These are phyloP conservation scores for Fusarium sp. DNA, from an alignment of 2,329 filamentous ascomycete species.

Conservation along the genomic window DNA sequence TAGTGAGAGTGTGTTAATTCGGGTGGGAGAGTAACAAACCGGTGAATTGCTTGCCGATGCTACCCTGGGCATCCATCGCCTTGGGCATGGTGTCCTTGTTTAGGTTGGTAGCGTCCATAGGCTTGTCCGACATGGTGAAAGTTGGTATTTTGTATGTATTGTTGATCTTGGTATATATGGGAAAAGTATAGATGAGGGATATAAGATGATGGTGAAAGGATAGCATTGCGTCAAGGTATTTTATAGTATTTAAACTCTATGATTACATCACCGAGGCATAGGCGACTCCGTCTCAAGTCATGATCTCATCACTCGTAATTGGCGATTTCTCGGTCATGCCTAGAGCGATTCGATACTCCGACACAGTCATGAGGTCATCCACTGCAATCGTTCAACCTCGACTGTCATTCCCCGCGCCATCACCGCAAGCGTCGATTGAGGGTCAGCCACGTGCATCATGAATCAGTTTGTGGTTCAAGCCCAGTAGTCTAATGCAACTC, in stretches of 20 bases:
- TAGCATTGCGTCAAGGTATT: not conserved
- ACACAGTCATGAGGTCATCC: slow-evolving; percentile 14
- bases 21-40: slow-evolving; percentile 41
- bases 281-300: not conserved
- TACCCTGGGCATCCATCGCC: slow-evolving; percentile 60
- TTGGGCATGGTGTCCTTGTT: slow-evolving; percentile 44
- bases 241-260: not conserved
- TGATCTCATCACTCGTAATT: slow-evolving; percentile 3
- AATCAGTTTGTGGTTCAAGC: not conserved
- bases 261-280: slow-evolving; percentile 3
- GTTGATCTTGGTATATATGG: not conserved
- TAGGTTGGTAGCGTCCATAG: not conserved
- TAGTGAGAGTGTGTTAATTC: rapidly evolving
- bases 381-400: not conserved
- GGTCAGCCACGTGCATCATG: not conserved
- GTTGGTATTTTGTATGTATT: not conserved
- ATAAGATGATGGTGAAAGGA: not conserved
- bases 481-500: not conserved
- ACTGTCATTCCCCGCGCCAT: not conserved
- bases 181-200: not conserved
- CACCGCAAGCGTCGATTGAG: not conserved
- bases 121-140: slow-evolving; percentile 28
- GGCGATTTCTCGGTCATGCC: not conserved
- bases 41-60: slow-evolving; percentile 67
- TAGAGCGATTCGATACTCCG: not conserved